Evolutionary conservation across 306 rosid species (phyloP).

Genomic region (Cucumis melo): DNA sequence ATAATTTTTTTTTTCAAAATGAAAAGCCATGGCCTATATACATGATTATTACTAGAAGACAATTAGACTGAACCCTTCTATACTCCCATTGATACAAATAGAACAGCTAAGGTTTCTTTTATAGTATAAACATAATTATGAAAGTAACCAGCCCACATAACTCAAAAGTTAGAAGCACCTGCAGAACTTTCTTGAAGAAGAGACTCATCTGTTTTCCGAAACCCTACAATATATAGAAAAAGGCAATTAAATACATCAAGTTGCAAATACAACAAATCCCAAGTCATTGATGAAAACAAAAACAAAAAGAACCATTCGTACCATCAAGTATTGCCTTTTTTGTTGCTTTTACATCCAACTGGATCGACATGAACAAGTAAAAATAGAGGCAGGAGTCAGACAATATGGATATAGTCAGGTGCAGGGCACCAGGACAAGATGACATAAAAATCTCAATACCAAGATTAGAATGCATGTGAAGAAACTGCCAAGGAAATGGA

Average conservation of each 20-base stretch:
- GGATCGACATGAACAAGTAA: conserved; percentile 22
- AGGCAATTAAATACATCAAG: conserved; percentile 4
- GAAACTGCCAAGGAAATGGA: not conserved
- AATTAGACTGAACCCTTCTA: not conserved
- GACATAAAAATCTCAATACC: not conserved
- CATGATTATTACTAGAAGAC: not conserved
- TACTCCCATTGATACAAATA: not conserved
- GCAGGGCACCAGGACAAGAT: not conserved
- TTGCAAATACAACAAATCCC: not conserved
- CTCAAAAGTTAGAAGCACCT: conserved; percentile 24
- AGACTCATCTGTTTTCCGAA: conserved; percentile 62
- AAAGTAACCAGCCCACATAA: not conserved
- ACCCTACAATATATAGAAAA: conserved; percentile 28
- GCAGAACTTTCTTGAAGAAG: conserved; percentile 61
- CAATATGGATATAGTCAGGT: not conserved
- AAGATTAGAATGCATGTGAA: not conserved
- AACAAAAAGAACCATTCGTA: conserved; percentile 11
- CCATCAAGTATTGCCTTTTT: conserved; percentile 79
- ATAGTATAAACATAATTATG: not conserved
- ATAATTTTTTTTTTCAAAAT: no score
- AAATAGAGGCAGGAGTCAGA: not conserved
- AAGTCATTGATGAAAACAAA: not conserved
- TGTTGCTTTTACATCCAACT: conserved; percentile 72
- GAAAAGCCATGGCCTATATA: not conserved
- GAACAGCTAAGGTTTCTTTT: not conserved